These are phyloP conservation scores for Zoysia pacifica DNA, from an alignment of 176 grass and related monocot species.

Conservation along the genomic window DNA sequence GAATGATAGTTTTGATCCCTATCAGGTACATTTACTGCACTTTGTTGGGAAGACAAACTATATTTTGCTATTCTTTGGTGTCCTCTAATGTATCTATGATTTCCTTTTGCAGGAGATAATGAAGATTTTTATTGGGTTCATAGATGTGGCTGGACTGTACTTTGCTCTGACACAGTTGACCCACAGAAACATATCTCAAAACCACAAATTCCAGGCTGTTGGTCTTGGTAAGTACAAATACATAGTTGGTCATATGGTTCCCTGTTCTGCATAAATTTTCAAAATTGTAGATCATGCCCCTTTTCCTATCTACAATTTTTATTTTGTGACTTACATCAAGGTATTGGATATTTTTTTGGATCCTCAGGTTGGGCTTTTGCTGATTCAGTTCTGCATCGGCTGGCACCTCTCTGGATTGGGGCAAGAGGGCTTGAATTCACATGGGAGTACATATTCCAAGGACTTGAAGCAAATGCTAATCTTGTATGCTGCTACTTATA, in stretches of 20 bases:
- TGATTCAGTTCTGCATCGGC: slow-evolving; percentile 77
- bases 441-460: slow-evolving; percentile 95
- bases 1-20: slow-evolving; percentile 94
- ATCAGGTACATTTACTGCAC: slow-evolving; percentile 67
- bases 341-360: slow-evolving; percentile 7
- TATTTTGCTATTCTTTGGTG: slow-evolving; percentile 18
- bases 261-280: background rate
- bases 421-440: slow-evolving; percentile 95
- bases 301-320: slow-evolving; percentile 16
- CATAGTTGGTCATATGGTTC: slow-evolving; percentile 10
- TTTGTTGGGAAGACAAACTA: slow-evolving; percentile 2
- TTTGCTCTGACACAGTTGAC: slow-evolving; percentile 93
- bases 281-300: background rate
- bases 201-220: slow-evolving; percentile 97
- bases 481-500: slow-evolving; percentile 55
- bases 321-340: slow-evolving; percentile 21
- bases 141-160: slow-evolving; percentile 97
- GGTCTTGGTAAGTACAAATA: slow-evolving; percentile 73
- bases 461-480: slow-evolving; percentile 93
- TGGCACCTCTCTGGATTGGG: slow-evolving; percentile 95
- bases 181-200: slow-evolving; percentile 97
- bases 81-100: slow-evolving; percentile 24
- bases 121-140: slow-evolving; percentile 84
- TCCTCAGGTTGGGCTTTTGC: slow-evolving; percentile 98
- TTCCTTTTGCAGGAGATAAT: slow-evolving; percentile 73